These are phyloP conservation scores for Eucalyptus paniculata DNA, from an alignment of 345 rosid genomes.

Conservation along the genomic window DNA sequence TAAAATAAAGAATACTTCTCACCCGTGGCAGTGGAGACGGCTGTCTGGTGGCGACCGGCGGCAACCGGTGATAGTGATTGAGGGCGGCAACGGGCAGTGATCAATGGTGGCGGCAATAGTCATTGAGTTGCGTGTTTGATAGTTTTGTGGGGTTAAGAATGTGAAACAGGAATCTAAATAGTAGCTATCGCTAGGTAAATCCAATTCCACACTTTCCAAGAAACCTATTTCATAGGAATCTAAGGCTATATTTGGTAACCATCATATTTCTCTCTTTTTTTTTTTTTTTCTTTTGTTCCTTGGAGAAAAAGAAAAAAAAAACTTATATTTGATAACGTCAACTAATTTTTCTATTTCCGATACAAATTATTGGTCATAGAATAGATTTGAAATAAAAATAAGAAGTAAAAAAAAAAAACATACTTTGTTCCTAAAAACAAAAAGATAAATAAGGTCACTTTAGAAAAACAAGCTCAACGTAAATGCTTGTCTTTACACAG, in stretches of 20 bases:
- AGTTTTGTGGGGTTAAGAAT: background rate
- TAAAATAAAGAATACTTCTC: background rate
- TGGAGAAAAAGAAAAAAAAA: rapidly evolving
- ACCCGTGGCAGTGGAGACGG: background rate
- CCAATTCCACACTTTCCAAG: background rate
- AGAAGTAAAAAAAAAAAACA: too few relatives aligned
- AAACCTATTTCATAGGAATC: background rate
- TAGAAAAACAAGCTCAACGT: too few relatives aligned
- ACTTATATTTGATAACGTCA: too few relatives aligned
- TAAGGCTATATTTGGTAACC: background rate
- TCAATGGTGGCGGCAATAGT: background rate
- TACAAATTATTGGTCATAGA: rapidly evolving
- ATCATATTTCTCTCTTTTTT: too few relatives aligned
- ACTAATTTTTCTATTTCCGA: too few relatives aligned
- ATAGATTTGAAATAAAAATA: too few relatives aligned
- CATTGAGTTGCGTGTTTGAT: background rate
- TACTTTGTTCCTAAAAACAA: too few relatives aligned
- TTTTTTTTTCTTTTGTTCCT: too few relatives aligned
- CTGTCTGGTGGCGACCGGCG: background rate
- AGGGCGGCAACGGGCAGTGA: background rate
- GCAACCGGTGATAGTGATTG: rapidly evolving
- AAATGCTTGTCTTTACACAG: too few relatives aligned
- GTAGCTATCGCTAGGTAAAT: background rate
- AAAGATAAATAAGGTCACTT: too few relatives aligned
- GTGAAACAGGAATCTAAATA: background rate